These are phyloP conservation scores for Wolfiporia cocos DNA, from an alignment of 1,284 basidiomycete genomes.

Conservation along the genomic window DNA sequence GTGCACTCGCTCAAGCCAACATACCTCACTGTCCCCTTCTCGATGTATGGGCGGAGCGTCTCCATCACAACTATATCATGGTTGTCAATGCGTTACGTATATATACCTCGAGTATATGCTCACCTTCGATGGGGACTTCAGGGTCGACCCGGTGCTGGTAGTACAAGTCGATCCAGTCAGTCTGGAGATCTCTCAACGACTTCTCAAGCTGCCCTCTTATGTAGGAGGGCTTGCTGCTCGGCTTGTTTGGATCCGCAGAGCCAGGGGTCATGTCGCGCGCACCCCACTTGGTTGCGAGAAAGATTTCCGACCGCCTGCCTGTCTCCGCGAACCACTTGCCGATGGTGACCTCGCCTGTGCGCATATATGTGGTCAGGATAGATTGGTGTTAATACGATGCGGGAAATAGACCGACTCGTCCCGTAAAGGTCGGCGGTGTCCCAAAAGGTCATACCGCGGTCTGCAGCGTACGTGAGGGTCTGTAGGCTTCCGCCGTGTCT, in stretches of 20 bases:
- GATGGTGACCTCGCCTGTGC: neutral
- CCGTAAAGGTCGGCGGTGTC: constrained; percentile 26
- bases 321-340: constrained; percentile 28
- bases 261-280: neutral
- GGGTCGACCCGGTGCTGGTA: constrained; percentile 29
- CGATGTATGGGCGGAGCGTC: constrained; percentile 6
- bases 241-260: neutral
- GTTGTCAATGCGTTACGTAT: neutral
- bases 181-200: constrained; percentile 30
- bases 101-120: neutral
- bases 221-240: constrained; percentile 12
- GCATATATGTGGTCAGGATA: neutral
- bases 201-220: constrained; percentile 23
- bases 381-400: too few species aligned
- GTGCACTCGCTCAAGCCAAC: constrained; percentile 39
- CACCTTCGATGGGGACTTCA: constrained; percentile 18
- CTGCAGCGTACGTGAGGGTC: constrained; percentile 7
- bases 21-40: constrained; percentile 32
- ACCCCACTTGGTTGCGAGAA: constrained; percentile 43
- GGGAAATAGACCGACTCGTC: constrained; percentile 17
- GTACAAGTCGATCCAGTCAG: constrained; percentile 29
- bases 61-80: constrained; percentile 2
- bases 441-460: constrained; percentile 16
- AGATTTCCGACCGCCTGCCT: constrained; percentile 35
- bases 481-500: constrained; percentile 23